These are phyloP conservation scores for Scopulariopsis brevicaulis DNA, from an alignment of 2,329 filamentous ascomycete genomes.

Conservation along the genomic window DNA sequence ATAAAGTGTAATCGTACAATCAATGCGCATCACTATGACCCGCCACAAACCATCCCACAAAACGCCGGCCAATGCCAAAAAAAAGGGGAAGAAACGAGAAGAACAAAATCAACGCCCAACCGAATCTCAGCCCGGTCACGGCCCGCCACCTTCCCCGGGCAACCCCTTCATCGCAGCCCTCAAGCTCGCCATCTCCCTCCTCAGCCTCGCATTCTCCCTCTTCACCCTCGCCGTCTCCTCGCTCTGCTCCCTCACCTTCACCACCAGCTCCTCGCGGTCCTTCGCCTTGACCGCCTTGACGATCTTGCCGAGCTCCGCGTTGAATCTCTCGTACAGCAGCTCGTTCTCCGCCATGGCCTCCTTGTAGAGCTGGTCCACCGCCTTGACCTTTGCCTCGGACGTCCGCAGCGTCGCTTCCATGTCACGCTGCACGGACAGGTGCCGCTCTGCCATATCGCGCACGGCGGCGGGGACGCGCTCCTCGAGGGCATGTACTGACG, in stretches of 20 bases:
- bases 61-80: background rate
- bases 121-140: background rate
- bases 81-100: background rate
- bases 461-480: conserved; percentile 49
- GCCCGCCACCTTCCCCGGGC: background rate
- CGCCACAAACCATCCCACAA: background rate
- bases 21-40: background rate
- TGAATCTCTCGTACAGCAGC: conserved; percentile 83
- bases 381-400: conserved; percentile 66
- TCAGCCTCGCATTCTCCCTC: conserved; percentile 76
- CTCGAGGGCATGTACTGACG: conserved; percentile 56
- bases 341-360: conserved; percentile 87
- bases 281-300: conserved; percentile 62
- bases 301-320: conserved; percentile 78
- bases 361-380: conserved; percentile 80
- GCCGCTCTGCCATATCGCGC: conserved; percentile 46
- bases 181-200: conserved; percentile 68
- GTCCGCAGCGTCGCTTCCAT: conserved; percentile 61
- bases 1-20: conserved; percentile 1
- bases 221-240: conserved; percentile 70
- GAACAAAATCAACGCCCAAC: background rate
- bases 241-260: conserved; percentile 57
- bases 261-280: conserved; percentile 68
- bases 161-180: conserved; percentile 38
- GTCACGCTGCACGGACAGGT: conserved; percentile 56